These are phyloP conservation scores for Diplodia seriata DNA, from an alignment of 2,329 filamentous ascomycete species.

Conservation along the genomic window DNA sequence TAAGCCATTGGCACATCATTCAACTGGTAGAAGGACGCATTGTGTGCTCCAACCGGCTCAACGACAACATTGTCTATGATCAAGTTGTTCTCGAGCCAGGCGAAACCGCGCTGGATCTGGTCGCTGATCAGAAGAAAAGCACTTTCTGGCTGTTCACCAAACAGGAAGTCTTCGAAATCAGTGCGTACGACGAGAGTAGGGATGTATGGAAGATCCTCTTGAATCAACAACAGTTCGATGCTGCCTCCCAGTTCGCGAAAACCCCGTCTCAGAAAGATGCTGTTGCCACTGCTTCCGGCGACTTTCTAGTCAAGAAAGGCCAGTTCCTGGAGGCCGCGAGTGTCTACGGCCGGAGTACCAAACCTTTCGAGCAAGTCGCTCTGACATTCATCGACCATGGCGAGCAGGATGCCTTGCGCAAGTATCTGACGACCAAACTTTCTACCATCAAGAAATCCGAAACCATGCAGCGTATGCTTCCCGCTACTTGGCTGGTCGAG, in stretches of 20 bases:
- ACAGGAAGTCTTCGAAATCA: slow-evolving; percentile 91
- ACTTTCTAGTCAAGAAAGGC: slow-evolving; percentile 81
- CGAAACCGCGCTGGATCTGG: slow-evolving; percentile 80
- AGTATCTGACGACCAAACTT: slow-evolving; percentile 87
- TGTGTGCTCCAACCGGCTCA: slow-evolving; percentile 85
- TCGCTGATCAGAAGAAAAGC: slow-evolving; percentile 90
- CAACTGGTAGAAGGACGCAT: slow-evolving; percentile 82
- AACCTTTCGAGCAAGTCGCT: slow-evolving; percentile 95
- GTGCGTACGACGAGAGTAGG: slow-evolving; percentile 85
- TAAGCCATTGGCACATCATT: slow-evolving; percentile 94
- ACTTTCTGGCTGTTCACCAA: slow-evolving; percentile 97
- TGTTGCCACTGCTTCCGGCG: slow-evolving; percentile 89
- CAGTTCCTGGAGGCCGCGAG: slow-evolving; percentile 85
- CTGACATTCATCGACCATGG: slow-evolving; percentile 87
- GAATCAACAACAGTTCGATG: slow-evolving; percentile 83
- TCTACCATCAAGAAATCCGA: slow-evolving; percentile 80
- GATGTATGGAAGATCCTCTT: slow-evolving; percentile 97
- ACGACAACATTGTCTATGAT: slow-evolving; percentile 84
- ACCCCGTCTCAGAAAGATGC: slow-evolving; percentile 84
- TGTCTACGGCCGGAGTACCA: slow-evolving; percentile 93
- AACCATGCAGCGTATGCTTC: slow-evolving; percentile 93
- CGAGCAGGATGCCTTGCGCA: slow-evolving; percentile 87
- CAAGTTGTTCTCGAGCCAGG: slow-evolving; percentile 82
- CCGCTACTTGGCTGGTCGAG: slow-evolving; percentile 93
- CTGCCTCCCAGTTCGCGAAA: slow-evolving; percentile 83